These are phyloP conservation scores for Phytopythium litorale DNA, from an alignment of 352 stramenopile species.

Conservation along the genomic window DNA sequence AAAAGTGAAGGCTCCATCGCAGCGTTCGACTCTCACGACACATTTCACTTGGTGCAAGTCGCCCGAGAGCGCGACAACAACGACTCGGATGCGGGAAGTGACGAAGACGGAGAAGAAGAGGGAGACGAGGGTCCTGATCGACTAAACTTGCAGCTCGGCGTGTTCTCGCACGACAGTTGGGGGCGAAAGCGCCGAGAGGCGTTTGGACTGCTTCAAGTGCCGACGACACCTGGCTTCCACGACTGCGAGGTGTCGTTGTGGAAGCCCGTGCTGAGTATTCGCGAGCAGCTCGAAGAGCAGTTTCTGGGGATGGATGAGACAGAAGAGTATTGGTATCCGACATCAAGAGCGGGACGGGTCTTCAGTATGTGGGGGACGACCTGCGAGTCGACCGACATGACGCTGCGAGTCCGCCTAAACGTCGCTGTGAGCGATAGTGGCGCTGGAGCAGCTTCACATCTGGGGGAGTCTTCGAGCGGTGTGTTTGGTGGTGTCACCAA, in stretches of 20 bases:
- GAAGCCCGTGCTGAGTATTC: constrained; percentile 25
- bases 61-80: background rate
- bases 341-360: background rate
- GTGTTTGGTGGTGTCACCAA: background rate
- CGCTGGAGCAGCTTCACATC: background rate
- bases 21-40: constrained; percentile 16
- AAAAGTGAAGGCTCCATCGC: constrained; percentile 4
- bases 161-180: constrained; percentile 52
- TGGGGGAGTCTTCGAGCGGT: background rate
- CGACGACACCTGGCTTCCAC: constrained; percentile 16
- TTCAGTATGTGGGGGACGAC: constrained; percentile 21
- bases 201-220: constrained; percentile 30
- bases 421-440: constrained; percentile 13
- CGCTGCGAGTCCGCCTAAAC: constrained; percentile 42
- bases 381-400: constrained; percentile 31
- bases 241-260: constrained; percentile 36
- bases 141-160: constrained; percentile 16
- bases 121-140: background rate
- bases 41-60: constrained; percentile 13
- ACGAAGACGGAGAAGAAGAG: background rate
- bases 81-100: background rate
- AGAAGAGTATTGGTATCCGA: constrained; percentile 2
- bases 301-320: constrained; percentile 46
- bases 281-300: constrained; percentile 56
- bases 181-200: constrained; percentile 32